These are phyloP conservation scores for Leishmania tropica DNA, from an alignment of 208 protist genomes.

Conservation along the genomic window DNA sequence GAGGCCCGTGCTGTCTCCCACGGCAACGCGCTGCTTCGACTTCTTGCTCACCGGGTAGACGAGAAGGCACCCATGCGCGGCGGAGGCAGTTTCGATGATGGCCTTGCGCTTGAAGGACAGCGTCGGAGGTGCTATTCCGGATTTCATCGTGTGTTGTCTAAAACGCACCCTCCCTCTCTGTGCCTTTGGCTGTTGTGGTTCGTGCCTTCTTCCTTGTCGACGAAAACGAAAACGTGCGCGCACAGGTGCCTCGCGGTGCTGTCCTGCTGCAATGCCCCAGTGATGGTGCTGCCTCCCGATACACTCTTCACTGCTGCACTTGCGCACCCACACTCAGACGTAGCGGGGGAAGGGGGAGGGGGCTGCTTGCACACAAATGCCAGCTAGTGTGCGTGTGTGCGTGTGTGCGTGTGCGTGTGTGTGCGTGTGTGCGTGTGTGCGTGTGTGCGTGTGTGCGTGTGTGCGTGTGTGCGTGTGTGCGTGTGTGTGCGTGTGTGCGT, in stretches of 20 bases:
- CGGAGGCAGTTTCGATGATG: constrained; percentile 40
- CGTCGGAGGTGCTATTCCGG: neutral
- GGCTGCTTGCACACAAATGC: neutral
- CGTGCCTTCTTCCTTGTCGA: neutral
- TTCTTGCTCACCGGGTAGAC: constrained; percentile 79
- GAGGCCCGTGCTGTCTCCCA: constrained; percentile 69
- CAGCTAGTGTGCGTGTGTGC: neutral
- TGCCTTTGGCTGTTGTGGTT: neutral
- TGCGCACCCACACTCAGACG: neutral
- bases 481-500: no score
- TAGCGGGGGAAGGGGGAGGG: no score
- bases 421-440: no score
- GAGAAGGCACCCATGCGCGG: constrained; percentile 62
- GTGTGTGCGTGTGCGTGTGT: constrained; percentile 3
- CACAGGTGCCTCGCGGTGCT: neutral
- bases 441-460: no score
- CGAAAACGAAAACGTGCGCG: neutral
- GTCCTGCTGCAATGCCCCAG: neutral
- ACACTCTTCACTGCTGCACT: neutral
- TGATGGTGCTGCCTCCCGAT: neutral
- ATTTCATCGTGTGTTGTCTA: constrained; percentile 1
- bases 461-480: no score
- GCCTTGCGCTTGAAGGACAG: constrained; percentile 42
- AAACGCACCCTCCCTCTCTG: neutral
- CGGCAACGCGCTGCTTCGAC: constrained; percentile 67